Base-by-base conservation (phyloP, 257 asterid species). In the Solanum tarapatanum region DNA sequence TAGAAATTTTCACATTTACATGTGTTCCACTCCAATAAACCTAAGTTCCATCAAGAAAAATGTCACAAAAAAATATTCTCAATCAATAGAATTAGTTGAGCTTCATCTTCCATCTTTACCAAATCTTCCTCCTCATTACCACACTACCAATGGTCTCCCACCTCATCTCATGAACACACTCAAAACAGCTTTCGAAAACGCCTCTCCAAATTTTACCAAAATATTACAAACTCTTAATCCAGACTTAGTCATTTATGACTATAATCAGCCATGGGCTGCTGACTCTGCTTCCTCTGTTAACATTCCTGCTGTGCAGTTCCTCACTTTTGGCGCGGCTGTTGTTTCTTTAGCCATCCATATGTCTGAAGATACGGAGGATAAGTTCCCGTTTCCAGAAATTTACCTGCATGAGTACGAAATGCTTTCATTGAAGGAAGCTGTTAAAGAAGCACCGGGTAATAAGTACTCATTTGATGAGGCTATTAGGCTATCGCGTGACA, bases 61-160 rank as follows among this genome's bases (percentile, higher is more conserved):
- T 3, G 68, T 92, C 2, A 80, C 88, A 11, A 51, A 87, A 4
- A 90, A 87, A 3, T 87, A 62, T 39, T 83, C 73, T 19, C 19
- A 16, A 8, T 82, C 90, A 7, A 88, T 93, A 30, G 86, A 55
- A 17, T 84, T 91, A 1, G 90, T 92, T 1, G 91, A 92, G 74
- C 88, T 94, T 58, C 90, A 87, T 75, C 93, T 92, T 10, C 91
- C 94, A 1, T 23, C 89, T 35, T 28, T 70, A 4, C 89, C 84
- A 3, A 88, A 88, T 6, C 94, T 93, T 60, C 92, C 90, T 4
- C 83, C 92, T 39, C 37, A 82, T 82, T 86, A 35, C 86, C 94
- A 93, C 89, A 92, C 95, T 84, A 92, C 95, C 73, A 93, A 93
- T 82, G 94, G 92, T 90, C 94, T 93, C 35, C 94, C 93, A 7